Percentiles rank a stretch among this genome's conserved stretches.
phyloP scores from a whole-genome alignment of 2,329 filamentous ascomycete genomes.

The Clarireedia homoeocarpa region DNA sequence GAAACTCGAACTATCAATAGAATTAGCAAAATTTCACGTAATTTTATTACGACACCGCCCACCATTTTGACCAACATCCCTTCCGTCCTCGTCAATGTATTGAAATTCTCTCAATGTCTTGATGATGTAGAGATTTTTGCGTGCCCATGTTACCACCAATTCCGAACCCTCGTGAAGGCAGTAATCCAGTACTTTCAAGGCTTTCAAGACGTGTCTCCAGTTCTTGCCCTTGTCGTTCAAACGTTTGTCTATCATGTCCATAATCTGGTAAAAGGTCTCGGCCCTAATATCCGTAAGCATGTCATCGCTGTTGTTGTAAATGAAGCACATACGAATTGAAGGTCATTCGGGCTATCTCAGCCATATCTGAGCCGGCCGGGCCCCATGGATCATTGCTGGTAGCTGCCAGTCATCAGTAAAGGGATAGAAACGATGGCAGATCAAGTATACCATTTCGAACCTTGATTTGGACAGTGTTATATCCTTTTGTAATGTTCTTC shows the following conservation, averaged over 20 bases:
- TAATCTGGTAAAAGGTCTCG: constrained; percentile 97
- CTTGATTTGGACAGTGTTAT: constrained; percentile 93
- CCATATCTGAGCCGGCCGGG: constrained; percentile 95
- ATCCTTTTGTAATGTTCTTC: constrained; percentile 99
- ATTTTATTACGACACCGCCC: constrained; percentile 27
- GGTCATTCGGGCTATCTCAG: constrained; percentile 94
- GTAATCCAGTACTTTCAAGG: constrained; percentile 95
- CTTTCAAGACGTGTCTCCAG: constrained; percentile 97
- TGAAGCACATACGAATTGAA: constrained; percentile 75
- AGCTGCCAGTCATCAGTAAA: constrained; percentile 48
- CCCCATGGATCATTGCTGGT: constrained; percentile 99
- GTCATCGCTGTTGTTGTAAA: neutral
- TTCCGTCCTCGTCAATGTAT: constrained; percentile 90
- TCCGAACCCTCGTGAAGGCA: constrained; percentile 96
- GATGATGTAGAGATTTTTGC: constrained; percentile 97
- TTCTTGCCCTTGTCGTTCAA: constrained; percentile 99
- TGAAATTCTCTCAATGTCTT: constrained; percentile 97
- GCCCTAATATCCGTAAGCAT: constrained; percentile 41
- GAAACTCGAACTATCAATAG: constrained; percentile 71
- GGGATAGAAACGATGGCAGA: constrained; percentile 10
- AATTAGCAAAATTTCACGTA: constrained; percentile 22
- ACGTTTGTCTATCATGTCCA: constrained; percentile 99
- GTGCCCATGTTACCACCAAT: constrained; percentile 92
- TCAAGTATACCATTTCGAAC: constrained; percentile 80
- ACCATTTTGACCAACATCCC: constrained; percentile 97